These are phyloP conservation scores for Cladorrhinum sp. DNA, from an alignment of 2,329 filamentous ascomycete species.

Conservation along the genomic window DNA sequence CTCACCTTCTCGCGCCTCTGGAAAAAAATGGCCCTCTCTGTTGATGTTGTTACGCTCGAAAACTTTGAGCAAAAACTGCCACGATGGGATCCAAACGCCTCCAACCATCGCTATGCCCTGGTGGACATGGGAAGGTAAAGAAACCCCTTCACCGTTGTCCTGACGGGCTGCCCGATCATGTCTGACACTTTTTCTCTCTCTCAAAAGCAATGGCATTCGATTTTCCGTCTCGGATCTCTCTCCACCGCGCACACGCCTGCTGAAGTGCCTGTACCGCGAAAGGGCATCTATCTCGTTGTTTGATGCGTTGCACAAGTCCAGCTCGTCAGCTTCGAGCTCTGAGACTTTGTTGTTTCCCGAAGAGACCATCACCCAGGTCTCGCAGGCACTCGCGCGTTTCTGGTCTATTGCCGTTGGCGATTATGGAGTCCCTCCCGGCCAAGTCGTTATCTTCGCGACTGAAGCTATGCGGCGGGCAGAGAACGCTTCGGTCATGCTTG, in stretches of 20 bases:
- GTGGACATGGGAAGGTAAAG: slow-evolving; percentile 59
- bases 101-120: slow-evolving; percentile 53
- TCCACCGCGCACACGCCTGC: slow-evolving; percentile 65
- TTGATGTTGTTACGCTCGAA: slow-evolving; percentile 49
- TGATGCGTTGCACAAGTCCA: slow-evolving; percentile 64
- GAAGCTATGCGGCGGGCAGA: slow-evolving; percentile 81
- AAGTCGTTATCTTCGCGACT: slow-evolving; percentile 77
- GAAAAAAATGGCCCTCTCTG: slow-evolving; percentile 32
- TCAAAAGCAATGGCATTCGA: slow-evolving; percentile 78
- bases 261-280: slow-evolving; percentile 74
- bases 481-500: slow-evolving; percentile 68
- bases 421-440: slow-evolving; percentile 61
- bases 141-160: slow-evolving; percentile 10
- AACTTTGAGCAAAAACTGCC: slow-evolving; percentile 49
- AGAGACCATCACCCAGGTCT: slow-evolving; percentile 62
- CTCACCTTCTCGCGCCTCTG: not conserved
- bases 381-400: slow-evolving; percentile 67
- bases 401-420: slow-evolving; percentile 62
- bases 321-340: not conserved
- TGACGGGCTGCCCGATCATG: slow-evolving; percentile 5
- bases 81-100: slow-evolving; percentile 44
- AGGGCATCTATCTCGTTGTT: slow-evolving; percentile 82
- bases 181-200: slow-evolving; percentile 9
- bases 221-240: slow-evolving; percentile 86
- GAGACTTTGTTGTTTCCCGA: slow-evolving; percentile 42